phyloP scores from a whole-genome alignment of 169 alveolate genomes.

The Eimeria sp. region DNA sequence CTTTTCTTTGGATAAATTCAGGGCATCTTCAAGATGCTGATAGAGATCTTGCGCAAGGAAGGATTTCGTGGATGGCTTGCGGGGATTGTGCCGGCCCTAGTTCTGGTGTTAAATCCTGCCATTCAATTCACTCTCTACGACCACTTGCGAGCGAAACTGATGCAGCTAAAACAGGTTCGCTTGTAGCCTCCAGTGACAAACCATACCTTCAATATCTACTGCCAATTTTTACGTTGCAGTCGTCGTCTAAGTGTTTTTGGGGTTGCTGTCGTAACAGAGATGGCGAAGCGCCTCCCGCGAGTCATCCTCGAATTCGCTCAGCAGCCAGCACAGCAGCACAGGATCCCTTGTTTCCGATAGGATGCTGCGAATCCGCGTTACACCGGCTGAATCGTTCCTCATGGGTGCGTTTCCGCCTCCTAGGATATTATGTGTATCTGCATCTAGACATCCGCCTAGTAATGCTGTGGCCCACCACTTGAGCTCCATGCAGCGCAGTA shows the following conservation, averaged over 20 bases:
- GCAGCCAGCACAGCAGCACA: conserved; percentile 54
- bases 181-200: conserved; percentile 2
- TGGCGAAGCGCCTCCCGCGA: conserved; percentile 55
- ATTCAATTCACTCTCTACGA: conserved; percentile 81
- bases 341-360: conserved; percentile 38
- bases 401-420: conserved; percentile 47
- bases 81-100: conserved; percentile 79
- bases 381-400: conserved; percentile 77
- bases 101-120: conserved; percentile 79
- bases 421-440: background rate
- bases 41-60: conserved; percentile 42
- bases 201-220: background rate
- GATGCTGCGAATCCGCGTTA: conserved; percentile 44
- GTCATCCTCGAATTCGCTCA: conserved; percentile 44
- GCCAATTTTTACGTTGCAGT: background rate
- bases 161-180: conserved; percentile 67
- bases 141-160: conserved; percentile 50
- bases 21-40: conserved; percentile 78
- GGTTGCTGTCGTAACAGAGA: background rate
- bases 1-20: conserved; percentile 22
- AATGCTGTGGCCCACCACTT: background rate
- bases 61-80: conserved; percentile 82
- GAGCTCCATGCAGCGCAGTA: too few species aligned
- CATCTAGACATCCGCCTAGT: background rate
- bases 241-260: background rate